A percentile compares a stretch with the other conserved stretches of the same genome.
Evolutionary conservation across 192 early-diverging fungal species (phyloP).

Genomic region (Podila horticola): DNA sequence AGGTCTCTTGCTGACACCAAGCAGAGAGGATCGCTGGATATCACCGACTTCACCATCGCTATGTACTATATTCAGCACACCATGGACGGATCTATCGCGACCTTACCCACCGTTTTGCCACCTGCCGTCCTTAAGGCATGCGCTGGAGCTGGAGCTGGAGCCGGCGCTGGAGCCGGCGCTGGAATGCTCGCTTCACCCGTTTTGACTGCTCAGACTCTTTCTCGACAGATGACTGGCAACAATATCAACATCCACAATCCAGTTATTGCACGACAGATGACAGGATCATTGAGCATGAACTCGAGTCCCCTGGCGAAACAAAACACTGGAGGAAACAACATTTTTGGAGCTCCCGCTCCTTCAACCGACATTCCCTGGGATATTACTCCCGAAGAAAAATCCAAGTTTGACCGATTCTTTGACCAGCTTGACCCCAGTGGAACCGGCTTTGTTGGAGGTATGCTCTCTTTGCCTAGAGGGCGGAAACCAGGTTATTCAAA

Average conservation of each 20-base stretch:
- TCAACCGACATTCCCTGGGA: constrained; percentile 69
- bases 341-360: constrained; percentile 21
- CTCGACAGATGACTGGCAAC: constrained; percentile 46
- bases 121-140: constrained; percentile 64
- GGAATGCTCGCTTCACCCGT: constrained; percentile 26
- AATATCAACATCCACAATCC: constrained; percentile 40
- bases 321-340: constrained; percentile 37
- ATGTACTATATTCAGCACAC: constrained; percentile 89
- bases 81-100: constrained; percentile 75
- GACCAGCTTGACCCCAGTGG: constrained; percentile 72
- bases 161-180: constrained; percentile 9
- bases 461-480: not conserved
- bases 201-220: constrained; percentile 24
- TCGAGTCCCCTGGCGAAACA: constrained; percentile 44
- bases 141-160: constrained; percentile 29
- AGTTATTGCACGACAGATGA: constrained; percentile 22
- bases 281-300: constrained; percentile 22
- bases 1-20: constrained; percentile 84
- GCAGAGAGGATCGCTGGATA: constrained; percentile 72
- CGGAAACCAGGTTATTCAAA: too few relatives aligned
- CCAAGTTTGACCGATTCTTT: constrained; percentile 82
- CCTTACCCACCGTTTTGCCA: constrained; percentile 79
- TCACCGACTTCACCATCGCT: constrained; percentile 88
- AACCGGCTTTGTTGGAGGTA: constrained; percentile 76
- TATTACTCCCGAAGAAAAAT: constrained; percentile 75